Evolutionary conservation across 169 alveolate species (phyloP).

Genomic region (Prorocentrum cordatum): DNA sequence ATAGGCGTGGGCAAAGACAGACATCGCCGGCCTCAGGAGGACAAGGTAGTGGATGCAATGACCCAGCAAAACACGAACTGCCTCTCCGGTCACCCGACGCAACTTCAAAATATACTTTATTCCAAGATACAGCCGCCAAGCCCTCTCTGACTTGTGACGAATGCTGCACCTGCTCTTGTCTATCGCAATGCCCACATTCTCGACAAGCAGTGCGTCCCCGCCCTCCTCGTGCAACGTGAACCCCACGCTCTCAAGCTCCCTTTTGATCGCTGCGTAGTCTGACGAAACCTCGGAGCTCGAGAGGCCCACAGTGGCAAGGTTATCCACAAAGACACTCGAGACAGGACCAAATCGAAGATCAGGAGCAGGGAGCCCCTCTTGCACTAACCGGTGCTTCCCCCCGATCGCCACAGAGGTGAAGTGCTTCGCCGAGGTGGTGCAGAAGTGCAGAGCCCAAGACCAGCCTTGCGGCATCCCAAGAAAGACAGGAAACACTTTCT

Average conservation of each 20-base stretch:
- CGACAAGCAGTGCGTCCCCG: not conserved
- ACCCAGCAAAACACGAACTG: too few relatives aligned
- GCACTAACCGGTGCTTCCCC: not conserved
- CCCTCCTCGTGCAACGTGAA: not conserved
- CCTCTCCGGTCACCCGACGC: too few relatives aligned
- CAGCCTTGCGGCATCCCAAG: slow-evolving; percentile 25
- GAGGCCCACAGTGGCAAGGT: too few relatives aligned
- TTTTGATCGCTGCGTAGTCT: not conserved
- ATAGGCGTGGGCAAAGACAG: too few relatives aligned
- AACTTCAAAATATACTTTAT: too few relatives aligned
- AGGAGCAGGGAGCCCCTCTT: slow-evolving; percentile 9
- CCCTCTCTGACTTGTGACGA: too few relatives aligned
- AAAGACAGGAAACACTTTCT: not conserved
- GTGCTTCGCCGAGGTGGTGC: not conserved
- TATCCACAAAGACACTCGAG: not conserved
- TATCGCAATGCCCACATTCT: not conserved
- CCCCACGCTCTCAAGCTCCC: not conserved
- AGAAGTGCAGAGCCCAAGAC: slow-evolving; percentile 10
- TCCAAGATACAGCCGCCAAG: too few relatives aligned
- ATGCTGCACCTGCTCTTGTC: too few relatives aligned
- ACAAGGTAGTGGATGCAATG: too few relatives aligned
- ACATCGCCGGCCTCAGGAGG: too few relatives aligned
- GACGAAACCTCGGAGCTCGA: too few relatives aligned
- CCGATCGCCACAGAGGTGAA: not conserved
- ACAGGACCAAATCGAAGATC: not conserved